Evolutionary conservation across 164 flowering plant species (phyloP).

Genomic region (Chimonanthus salicifolius): DNA sequence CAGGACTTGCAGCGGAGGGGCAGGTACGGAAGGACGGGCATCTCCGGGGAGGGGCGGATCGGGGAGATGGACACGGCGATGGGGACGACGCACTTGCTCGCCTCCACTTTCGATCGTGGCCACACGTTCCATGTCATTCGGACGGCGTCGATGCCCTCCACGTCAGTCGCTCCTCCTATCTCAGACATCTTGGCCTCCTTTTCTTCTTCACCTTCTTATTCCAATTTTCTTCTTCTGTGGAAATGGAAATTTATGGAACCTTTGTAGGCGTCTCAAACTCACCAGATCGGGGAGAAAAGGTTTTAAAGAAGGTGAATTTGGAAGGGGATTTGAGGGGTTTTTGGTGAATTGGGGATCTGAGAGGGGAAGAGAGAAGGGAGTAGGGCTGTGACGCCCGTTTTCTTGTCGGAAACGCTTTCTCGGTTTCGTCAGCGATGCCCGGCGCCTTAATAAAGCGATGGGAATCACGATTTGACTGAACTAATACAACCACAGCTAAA

Average conservation of each 20-base stretch:
- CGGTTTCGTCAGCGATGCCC: no score
- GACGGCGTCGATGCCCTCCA: constrained; percentile 78
- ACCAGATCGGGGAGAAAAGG: neutral
- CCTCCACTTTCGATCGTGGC: constrained; percentile 89
- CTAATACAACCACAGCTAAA: no score
- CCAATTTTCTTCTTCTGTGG: neutral
- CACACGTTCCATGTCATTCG: constrained; percentile 94
- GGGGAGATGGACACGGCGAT: constrained; percentile 72
- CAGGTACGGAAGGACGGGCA: constrained; percentile 64
- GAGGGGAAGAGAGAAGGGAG: neutral
- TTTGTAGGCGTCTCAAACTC: neutral
- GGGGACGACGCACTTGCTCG: constrained; percentile 94
- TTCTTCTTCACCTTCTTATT: neutral
- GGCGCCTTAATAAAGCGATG: no score
- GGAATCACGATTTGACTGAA: no score
- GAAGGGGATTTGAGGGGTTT: neutral
- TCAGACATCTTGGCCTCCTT: constrained; percentile 28
- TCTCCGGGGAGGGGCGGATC: constrained; percentile 69
- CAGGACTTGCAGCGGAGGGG: constrained; percentile 88
- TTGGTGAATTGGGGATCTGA: neutral
- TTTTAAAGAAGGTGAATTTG: neutral
- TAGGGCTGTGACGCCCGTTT: neutral
- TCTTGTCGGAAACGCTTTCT: neutral
- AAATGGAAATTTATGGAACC: neutral
- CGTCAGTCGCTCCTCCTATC: constrained; percentile 53